A percentile compares a stretch with the other conserved stretches of the same genome.
Evolutionary conservation across 2,329 filamentous ascomycete species (phyloP).

Genomic region (Endoconidiophora laricicola): DNA sequence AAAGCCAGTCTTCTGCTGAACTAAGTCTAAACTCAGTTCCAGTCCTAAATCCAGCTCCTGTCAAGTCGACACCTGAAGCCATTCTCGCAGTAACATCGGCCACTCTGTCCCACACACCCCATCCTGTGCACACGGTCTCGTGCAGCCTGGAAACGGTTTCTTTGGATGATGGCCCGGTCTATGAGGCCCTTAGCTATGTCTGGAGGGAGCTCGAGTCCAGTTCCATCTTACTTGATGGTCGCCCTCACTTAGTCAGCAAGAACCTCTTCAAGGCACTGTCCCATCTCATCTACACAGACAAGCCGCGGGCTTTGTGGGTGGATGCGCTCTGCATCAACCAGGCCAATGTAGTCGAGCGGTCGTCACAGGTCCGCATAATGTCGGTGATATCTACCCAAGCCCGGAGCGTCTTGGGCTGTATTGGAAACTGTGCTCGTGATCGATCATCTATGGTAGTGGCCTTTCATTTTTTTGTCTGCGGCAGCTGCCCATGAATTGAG

Average conservation of each 20-base stretch:
- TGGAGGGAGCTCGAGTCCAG: conserved; percentile 13
- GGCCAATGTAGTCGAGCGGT: conserved; percentile 13
- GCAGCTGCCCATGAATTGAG: background rate
- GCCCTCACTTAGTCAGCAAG: conserved; percentile 9
- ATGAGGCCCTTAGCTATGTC: conserved; percentile 15
- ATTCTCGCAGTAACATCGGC: background rate
- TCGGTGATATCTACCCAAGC: conserved; percentile 15
- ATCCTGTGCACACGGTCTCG: no score
- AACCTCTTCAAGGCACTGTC: conserved; percentile 14
- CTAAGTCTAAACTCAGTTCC: background rate
- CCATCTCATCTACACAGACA: conserved; percentile 8
- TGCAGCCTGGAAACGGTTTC: background rate
- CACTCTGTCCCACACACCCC: background rate
- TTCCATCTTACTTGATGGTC: background rate
- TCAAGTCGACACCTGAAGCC: background rate
- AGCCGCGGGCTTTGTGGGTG: conserved; percentile 14
- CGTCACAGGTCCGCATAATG: conserved; percentile 15
- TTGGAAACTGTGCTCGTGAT: conserved; percentile 10
- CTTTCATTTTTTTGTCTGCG: conserved; percentile 2
- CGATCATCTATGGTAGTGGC: conserved; percentile 4
- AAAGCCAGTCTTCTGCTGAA: background rate
- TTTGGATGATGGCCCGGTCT: conserved; percentile 3
- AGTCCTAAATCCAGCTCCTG: background rate
- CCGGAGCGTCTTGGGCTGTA: conserved; percentile 14
- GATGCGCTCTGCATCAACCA: conserved; percentile 15